phyloP scores from a whole-genome alignment of 306 rosid species.

The Fagus crenata region DNA sequence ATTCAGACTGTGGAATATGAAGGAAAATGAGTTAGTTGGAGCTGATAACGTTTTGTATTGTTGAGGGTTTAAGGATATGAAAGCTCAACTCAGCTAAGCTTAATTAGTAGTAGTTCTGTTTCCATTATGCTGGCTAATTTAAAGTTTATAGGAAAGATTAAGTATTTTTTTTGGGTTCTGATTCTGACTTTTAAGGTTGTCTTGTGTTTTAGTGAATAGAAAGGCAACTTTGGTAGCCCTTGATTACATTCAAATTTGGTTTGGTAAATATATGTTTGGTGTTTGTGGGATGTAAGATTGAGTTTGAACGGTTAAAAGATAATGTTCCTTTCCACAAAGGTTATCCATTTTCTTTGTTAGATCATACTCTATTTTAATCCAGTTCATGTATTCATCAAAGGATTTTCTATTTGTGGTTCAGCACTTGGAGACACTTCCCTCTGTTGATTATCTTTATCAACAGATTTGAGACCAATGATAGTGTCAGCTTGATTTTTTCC shows the following conservation, averaged over 20 bases:
- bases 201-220: neutral
- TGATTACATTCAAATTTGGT: neutral
- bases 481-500: too few relatives aligned
- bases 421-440: too few relatives aligned
- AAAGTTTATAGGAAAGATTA: neutral
- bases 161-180: neutral
- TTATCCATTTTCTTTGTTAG: too few relatives aligned
- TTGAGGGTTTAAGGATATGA: neutral
- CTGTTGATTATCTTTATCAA: too few relatives aligned
- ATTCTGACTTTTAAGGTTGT: conserved; percentile 11
- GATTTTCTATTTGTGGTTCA: too few relatives aligned
- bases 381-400: too few relatives aligned
- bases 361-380: too few relatives aligned
- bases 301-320: too few relatives aligned
- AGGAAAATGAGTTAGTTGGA: neutral
- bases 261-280: too few relatives aligned
- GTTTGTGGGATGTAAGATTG: too few relatives aligned
- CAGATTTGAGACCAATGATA: too few relatives aligned
- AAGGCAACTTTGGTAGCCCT: neutral
- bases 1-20: conserved; percentile 6
- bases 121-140: neutral
- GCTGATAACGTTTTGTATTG: neutral
- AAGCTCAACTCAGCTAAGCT: neutral
- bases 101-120: neutral
- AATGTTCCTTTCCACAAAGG: too few relatives aligned